Evolutionary conservation across 192 early-diverging fungal genomes (phyloP).

Genomic region (Coemansia sp.): DNA sequence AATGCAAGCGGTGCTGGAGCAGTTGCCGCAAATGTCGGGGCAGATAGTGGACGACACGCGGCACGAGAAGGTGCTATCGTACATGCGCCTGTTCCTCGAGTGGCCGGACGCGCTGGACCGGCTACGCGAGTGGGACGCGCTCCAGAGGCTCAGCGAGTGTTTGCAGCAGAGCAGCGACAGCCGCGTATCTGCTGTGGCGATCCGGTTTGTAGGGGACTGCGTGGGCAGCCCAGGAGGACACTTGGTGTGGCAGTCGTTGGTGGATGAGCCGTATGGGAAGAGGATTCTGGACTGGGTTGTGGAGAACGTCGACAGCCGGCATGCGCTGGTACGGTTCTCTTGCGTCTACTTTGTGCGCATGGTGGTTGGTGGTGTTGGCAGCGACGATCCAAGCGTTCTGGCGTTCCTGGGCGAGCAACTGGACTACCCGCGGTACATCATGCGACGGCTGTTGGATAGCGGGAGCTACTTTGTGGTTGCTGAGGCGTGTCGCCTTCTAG

Average conservation of each 20-base stretch:
- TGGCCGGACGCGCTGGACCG: constrained; percentile 4
- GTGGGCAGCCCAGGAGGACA: not conserved
- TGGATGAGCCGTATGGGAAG: not conserved
- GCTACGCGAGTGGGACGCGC: constrained; percentile 25
- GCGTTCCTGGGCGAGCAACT: constrained; percentile 5
- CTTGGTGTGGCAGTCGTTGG: not conserved
- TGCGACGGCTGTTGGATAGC: constrained; percentile 30
- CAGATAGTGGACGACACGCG: constrained; percentile 74
- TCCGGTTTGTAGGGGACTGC: constrained; percentile 39
- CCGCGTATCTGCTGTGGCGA: constrained; percentile 39
- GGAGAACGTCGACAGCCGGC: constrained; percentile 30
- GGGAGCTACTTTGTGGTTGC: constrained; percentile 48
- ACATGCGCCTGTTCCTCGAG: constrained; percentile 51
- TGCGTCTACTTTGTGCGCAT: constrained; percentile 36
- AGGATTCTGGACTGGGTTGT: constrained; percentile 19
- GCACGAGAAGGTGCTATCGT: constrained; percentile 74
- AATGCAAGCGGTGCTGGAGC: constrained; percentile 56
- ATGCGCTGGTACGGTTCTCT: constrained; percentile 39
- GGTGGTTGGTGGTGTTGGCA: not conserved
- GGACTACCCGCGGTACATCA: constrained; percentile 19
- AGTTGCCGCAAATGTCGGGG: constrained; percentile 65
- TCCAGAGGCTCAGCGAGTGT: constrained; percentile 8
- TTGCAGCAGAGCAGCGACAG: constrained; percentile 24
- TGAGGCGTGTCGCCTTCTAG: constrained; percentile 30
- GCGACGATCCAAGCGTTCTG: not conserved